These are phyloP conservation scores for Fusarium sacchari DNA, from an alignment of 2,329 filamentous ascomycete genomes.

Conservation along the genomic window DNA sequence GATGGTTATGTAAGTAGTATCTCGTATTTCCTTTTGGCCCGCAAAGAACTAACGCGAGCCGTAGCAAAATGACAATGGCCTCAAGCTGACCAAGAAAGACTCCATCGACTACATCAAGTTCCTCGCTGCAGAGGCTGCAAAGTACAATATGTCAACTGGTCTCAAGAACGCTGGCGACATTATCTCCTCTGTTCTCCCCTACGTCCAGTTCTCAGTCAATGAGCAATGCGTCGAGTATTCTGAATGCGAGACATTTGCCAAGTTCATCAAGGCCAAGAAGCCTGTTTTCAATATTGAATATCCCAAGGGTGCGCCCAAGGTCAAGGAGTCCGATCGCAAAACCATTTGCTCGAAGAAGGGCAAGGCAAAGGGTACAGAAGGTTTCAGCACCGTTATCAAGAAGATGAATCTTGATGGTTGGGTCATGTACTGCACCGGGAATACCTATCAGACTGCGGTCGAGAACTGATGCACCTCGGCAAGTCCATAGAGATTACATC, in stretches of 20 bases:
- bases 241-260: conserved; percentile 67
- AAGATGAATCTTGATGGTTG: conserved; percentile 71
- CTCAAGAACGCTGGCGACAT: conserved; percentile 75
- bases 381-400: conserved; percentile 74
- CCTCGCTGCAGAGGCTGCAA: conserved; percentile 64
- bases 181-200: conserved; percentile 57
- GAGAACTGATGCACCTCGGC: conserved; percentile 8
- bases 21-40: background rate
- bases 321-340: conserved; percentile 48
- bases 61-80: conserved; percentile 68
- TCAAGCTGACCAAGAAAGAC: conserved; percentile 66
- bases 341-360: conserved; percentile 56
- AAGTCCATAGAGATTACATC: background rate
- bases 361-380: conserved; percentile 53
- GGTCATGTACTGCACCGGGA: conserved; percentile 64
- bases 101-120: conserved; percentile 69
- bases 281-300: conserved; percentile 82
- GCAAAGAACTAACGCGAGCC: background rate
- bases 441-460: conserved; percentile 42
- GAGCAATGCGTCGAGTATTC: conserved; percentile 72
- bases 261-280: conserved; percentile 69
- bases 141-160: conserved; percentile 68
- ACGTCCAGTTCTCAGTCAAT: conserved; percentile 74
- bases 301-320: conserved; percentile 59
- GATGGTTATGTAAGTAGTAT: conserved; percentile 66